phyloP scores from a whole-genome alignment of 345 rosid species.

The Bruguiera gymnorhiza region DNA sequence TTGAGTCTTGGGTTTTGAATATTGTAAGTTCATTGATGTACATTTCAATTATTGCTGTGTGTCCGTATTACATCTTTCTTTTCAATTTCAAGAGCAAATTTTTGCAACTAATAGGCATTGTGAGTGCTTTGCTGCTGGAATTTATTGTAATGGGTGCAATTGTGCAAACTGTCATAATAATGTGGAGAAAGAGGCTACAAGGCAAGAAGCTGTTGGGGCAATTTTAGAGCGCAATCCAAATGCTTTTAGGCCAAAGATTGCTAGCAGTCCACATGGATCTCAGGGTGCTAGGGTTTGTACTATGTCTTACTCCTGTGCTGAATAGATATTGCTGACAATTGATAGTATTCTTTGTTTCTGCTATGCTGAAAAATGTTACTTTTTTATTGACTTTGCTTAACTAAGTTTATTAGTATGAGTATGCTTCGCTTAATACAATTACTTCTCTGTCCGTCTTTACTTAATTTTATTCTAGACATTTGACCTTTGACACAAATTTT shows the following conservation, averaged over 20 bases:
- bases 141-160: slow-evolving; percentile 74
- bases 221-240: slow-evolving; percentile 69
- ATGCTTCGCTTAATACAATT: background rate
- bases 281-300: slow-evolving; percentile 42
- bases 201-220: slow-evolving; percentile 54
- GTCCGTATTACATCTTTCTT: background rate
- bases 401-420: no score
- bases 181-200: slow-evolving; percentile 51
- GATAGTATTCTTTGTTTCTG: background rate
- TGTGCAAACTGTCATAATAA: slow-evolving; percentile 75
- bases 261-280: slow-evolving; percentile 54
- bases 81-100: background rate
- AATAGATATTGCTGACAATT: slow-evolving; percentile 1
- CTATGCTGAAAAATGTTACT: background rate
- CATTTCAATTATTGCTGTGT: no score
- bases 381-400: no score
- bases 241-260: slow-evolving; percentile 73
- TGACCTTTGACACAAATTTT: background rate
- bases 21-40: no score
- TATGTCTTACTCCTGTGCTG: background rate
- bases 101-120: slow-evolving; percentile 56
- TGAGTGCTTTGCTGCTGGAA: slow-evolving; percentile 85
- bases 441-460: background rate
- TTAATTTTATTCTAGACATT: background rate
- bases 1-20: no score